Evolutionary conservation across 2,329 filamentous ascomycete species (phyloP).

Genomic region (Rutstroemia sp.): DNA sequence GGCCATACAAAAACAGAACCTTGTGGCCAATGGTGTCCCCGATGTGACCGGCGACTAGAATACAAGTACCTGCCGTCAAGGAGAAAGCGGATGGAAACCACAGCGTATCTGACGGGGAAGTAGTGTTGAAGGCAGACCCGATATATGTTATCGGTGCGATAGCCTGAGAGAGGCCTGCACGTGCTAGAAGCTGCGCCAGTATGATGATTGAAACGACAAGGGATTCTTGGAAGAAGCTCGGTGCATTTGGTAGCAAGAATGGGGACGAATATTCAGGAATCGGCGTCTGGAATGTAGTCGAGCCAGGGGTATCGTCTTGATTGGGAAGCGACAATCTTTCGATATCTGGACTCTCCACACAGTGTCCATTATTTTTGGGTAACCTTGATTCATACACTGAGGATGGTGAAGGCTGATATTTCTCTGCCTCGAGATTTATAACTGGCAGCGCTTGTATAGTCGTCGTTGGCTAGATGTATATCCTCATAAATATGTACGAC

Average conservation of each 20-base stretch:
- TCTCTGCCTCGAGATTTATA: too few species aligned
- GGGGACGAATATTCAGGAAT: not conserved
- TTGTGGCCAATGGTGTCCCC: conserved; percentile 53
- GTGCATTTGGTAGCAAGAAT: not conserved
- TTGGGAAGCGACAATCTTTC: not conserved
- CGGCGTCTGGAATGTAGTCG: not conserved
- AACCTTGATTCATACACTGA: too few species aligned
- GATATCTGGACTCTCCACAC: too few species aligned
- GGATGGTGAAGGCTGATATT: too few species aligned
- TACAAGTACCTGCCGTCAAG: conserved; percentile 48
- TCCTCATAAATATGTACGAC: too few species aligned
- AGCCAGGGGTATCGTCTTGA: not conserved
- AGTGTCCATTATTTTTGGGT: too few species aligned
- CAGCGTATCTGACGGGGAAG: not conserved
- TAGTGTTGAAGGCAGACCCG: not conserved
- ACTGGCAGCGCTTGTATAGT: too few species aligned
- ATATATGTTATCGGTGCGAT: not conserved
- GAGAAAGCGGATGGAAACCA: not conserved
- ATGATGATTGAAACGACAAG: not conserved
- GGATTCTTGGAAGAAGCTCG: not conserved
- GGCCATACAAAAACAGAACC: conserved; percentile 44
- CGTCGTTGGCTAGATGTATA: too few species aligned
- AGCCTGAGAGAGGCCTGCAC: not conserved
- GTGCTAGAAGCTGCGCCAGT: not conserved
- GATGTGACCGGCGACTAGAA: conserved; percentile 48